Base-by-base conservation (phyloP, 2,329 filamentous ascomycete species). In the Passalora sequoiae region DNA sequence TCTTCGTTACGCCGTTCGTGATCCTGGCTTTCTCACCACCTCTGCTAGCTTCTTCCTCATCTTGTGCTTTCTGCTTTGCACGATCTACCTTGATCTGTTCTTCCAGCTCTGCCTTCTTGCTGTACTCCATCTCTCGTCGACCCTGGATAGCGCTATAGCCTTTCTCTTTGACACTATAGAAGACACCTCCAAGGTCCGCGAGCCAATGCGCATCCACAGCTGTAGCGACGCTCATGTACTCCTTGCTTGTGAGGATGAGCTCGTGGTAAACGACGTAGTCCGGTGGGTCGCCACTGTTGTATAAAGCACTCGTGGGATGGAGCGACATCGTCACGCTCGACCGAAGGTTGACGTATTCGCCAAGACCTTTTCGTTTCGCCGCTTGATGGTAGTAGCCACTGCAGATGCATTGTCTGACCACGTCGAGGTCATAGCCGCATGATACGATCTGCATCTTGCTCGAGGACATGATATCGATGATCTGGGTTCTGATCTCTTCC, bases 181-280 rank as follows among this genome's bases (percentile, higher is more conserved):
- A 98, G 0, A 98, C 92, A 1, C 89, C 92, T 24, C 94, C 92
- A 4, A 98, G 74, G 63, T 98, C 92, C 5, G 92, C 92, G 29
- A 98, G 78, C 92, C 92, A 98, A 63, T 94, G 88, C 40, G 92
- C 91, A 64, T 98, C 92, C 1, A 98, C 92, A 1, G 88, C 81
- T 4, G 92, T 98, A 7, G 98, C 92, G 4, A 88, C 95, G 3
- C 87, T 94, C 81, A 98, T 96, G 71, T 97, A 98, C 64, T 97
- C 92, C 63, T 95, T 96, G 44, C 83, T 87, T 0, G 92, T 98
- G 48, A 98, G 79, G 57, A 98, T 95, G 46, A 98, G 78, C 67
- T 98, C 92, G 72, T 98, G 92, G 67, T 98, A 98, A 30, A 98
- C 82, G 40, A 98, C 88, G 61, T 97, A 97, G 63, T 98, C 92